Evolutionary conservation across 2,329 filamentous ascomycete genomes (phyloP), one percentile per base, ranked within the genome.

Genomic region (Amesomyces nigricolor): DNA sequence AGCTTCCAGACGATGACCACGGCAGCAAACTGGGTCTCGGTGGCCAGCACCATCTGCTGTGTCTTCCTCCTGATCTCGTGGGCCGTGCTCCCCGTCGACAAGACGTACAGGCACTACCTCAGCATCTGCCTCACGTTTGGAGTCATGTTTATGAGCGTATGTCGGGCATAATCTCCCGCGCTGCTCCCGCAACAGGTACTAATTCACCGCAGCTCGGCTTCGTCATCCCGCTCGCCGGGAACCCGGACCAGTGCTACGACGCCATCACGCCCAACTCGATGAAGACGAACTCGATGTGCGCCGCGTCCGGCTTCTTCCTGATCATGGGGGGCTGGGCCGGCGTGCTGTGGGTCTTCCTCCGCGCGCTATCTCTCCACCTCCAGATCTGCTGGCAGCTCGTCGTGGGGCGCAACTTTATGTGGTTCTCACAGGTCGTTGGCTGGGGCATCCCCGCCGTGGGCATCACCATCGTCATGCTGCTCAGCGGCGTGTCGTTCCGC

Each of bases 311-410:
- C 9, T 81, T 90, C 1, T 86, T 96, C 61, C 75, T 99, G 49
- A 80, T 97, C 49, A 81, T 91, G 30, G 94, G 94, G 51, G 94
- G 91, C 43, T 89, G 91, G 79, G 81, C 83, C 30, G 88, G 86
- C 45, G 83, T 90, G 32, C 85, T 95, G 71, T 99, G 94, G 92
- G 83, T 91, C 61, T 95, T 96, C 68, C 79, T 96, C 58, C 85
- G 94, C 60, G 88, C 92, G 0, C 74, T 97, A 35, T 95, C 91
- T 4, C 86, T 99, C 64, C 94, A 99, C 71, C 83, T 99, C 26
- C 94, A 97, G 71, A 96, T 99, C 61, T 96, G 91, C 76, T 99
- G 94, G 94, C 91, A 97, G 70, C 80, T 95, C 35, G 84, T 92
- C 7, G 88, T 95, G 4, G 94, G 94, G 39, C 82, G 85, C 44